A percentile compares a stretch with the other conserved stretches of the same genome.
phyloP scores from a whole-genome alignment of 176 grass and related monocot genomes.

The Urochloa ruziziensis region DNA sequence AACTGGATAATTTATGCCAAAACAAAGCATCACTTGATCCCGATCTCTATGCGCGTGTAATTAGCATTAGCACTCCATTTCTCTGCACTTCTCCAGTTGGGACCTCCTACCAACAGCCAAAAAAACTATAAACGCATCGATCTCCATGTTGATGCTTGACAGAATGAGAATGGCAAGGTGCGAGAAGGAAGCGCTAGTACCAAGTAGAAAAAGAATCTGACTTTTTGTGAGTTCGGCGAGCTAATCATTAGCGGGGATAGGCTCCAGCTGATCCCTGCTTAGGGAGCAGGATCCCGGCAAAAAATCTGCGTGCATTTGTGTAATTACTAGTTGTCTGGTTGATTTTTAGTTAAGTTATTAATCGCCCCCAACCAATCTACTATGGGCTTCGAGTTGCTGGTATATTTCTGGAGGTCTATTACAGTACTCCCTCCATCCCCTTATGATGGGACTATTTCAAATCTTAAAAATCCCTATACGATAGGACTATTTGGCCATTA shows the following conservation, averaged over 20 bases:
- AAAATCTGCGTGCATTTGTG: not conserved
- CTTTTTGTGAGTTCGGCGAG: not conserved
- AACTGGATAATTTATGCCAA: not conserved
- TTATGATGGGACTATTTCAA: too few species aligned
- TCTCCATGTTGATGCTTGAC: slow-evolving; percentile 20
- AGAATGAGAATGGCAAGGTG: slow-evolving; percentile 14
- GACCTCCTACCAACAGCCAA: not conserved
- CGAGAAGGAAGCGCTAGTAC: not conserved
- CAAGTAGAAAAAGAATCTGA: not conserved
- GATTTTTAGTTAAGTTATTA: not conserved
- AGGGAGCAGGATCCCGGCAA: slow-evolving; percentile 27
- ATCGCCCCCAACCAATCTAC: not conserved
- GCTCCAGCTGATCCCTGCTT: not conserved
- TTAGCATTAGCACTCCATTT: not conserved
- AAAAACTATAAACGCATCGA: not conserved
- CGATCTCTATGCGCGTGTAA: not conserved
- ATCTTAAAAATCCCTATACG: too few species aligned
- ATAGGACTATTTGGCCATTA: too few species aligned
- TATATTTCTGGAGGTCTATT: too few species aligned
- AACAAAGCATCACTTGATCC: not conserved
- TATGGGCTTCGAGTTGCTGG: not conserved
- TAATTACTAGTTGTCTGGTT: not conserved
- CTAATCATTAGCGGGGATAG: slow-evolving; percentile 6
- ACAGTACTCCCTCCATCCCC: too few species aligned
- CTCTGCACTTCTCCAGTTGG: not conserved